Conservation (phyloP, 2,329 filamentous ascomycete species). For the Decorospora gaudefroyi region DNA sequence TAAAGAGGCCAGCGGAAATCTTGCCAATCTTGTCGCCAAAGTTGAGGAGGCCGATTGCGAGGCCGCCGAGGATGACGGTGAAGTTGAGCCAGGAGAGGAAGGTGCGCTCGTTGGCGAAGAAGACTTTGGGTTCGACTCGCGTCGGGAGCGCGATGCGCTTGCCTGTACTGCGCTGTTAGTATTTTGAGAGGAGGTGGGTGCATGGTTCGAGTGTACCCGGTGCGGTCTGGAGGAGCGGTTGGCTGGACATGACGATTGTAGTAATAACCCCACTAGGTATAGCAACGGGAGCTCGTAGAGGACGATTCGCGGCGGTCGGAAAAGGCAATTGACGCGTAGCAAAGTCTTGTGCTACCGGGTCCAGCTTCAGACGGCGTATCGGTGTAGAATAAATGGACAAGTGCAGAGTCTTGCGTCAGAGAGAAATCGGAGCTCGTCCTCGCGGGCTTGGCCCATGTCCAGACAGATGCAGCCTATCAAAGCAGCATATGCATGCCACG, state of each 20-base stretch:
- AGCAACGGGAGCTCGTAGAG: slow-evolving; percentile 15
- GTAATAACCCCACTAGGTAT: slow-evolving; percentile 18
- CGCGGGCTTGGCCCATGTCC: slow-evolving; percentile 5
- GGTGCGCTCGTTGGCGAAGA: slow-evolving; percentile 99
- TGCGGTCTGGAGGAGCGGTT: slow-evolving; percentile 92
- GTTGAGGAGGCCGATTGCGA: slow-evolving; percentile 96
- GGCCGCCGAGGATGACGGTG: slow-evolving; percentile 94
- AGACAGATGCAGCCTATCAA: slow-evolving; percentile 3
- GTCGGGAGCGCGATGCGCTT: slow-evolving; percentile 98
- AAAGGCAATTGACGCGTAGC: slow-evolving; percentile 14
- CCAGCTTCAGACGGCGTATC: slow-evolving; percentile 15
- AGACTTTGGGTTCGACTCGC: slow-evolving; percentile 98
- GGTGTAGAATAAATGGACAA: neutral
- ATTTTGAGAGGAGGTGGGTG: neutral
- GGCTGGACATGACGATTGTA: slow-evolving; percentile 76
- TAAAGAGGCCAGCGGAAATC: slow-evolving; percentile 93
- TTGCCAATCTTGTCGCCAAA: slow-evolving; percentile 94
- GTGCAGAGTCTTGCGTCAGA: slow-evolving; percentile 5
- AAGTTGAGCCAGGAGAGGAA: slow-evolving; percentile 99
- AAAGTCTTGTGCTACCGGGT: neutral
- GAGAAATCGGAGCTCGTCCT: slow-evolving; percentile 5
- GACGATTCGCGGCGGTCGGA: slow-evolving; percentile 1
- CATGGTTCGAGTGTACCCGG: slow-evolving; percentile 65
- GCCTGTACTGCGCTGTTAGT: slow-evolving; percentile 60
- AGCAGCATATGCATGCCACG: too few relatives aligned